Evolutionary conservation across 768 basidiomycete species (phyloP).

Genomic region (Boletus subcaerulescens): DNA sequence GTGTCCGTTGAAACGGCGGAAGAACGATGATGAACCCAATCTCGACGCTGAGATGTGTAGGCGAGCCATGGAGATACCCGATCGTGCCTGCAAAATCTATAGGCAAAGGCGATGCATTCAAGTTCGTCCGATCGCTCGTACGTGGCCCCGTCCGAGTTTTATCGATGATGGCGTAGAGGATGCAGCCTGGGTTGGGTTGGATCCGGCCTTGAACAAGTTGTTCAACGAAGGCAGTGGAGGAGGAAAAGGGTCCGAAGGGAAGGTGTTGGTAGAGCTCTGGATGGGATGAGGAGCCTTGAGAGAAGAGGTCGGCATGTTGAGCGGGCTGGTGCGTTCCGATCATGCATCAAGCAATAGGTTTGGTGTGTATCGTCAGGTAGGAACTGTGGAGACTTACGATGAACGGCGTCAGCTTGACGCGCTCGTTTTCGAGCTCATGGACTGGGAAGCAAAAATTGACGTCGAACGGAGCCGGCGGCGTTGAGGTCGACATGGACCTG

Average conservation of each 20-base stretch:
- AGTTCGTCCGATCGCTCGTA: background rate
- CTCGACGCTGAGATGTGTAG: conserved; percentile 45
- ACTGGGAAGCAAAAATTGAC: conserved; percentile 52
- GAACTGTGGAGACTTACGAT: conserved; percentile 33
- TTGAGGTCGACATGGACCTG: conserved; percentile 29
- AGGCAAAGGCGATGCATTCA: no score
- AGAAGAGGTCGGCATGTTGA: conserved; percentile 41
- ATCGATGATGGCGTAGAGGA: conserved; percentile 56
- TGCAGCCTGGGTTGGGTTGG: conserved; percentile 28
- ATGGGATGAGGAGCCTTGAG: conserved; percentile 31
- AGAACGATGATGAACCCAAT: conserved; percentile 54
- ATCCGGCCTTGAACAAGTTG: conserved; percentile 37
- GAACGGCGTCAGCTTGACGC: conserved; percentile 51
- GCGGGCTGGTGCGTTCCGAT: conserved; percentile 35
- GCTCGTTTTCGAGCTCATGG: conserved; percentile 44
- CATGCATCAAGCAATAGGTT: background rate
- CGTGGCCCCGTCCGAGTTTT: conserved; percentile 31
- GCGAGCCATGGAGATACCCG: conserved; percentile 45
- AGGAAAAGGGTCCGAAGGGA: conserved; percentile 48
- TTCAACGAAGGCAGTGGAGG: conserved; percentile 35
- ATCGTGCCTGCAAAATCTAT: conserved; percentile 48
- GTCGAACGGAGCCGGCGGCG: conserved; percentile 16
- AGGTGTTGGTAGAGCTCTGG: conserved; percentile 47
- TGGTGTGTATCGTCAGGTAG: background rate
- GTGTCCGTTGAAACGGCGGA: conserved; percentile 60